Conservation (phyloP, 2,329 filamentous ascomycete genomes). For the Colletotrichum lupini region DNA sequence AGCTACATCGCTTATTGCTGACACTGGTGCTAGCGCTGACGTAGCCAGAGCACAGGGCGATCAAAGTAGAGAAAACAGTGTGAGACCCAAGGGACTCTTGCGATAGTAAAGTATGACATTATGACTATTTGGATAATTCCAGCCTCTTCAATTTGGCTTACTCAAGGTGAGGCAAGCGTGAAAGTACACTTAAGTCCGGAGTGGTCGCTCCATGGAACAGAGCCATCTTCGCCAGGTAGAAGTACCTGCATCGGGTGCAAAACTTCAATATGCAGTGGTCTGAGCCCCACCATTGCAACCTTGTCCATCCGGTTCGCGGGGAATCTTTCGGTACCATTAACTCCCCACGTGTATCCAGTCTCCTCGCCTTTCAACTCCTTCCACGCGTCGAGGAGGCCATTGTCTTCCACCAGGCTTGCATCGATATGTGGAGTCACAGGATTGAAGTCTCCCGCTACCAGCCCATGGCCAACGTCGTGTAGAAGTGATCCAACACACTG, state of each 20-base stretch:
- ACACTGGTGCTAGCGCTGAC: neutral
- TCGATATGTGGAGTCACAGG: constrained; percentile 48
- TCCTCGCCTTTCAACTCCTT: constrained; percentile 40
- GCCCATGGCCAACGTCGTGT: constrained; percentile 40
- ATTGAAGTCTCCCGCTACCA: constrained; percentile 55
- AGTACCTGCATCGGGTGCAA: constrained; percentile 31
- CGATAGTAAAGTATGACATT: too few relatives aligned
- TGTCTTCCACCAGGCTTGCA: constrained; percentile 42
- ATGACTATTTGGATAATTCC: neutral
- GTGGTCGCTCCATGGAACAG: constrained; percentile 24
- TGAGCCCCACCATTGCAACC: constrained; percentile 45
- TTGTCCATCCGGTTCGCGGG: constrained; percentile 51
- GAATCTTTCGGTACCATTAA: constrained; percentile 45
- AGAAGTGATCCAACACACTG: constrained; percentile 42
- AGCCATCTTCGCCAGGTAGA: neutral
- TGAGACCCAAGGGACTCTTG: too few relatives aligned
- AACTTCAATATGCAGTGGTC: constrained; percentile 37
- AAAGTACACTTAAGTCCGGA: constrained; percentile 21
- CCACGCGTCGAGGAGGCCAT: constrained; percentile 50
- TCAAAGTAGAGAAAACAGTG: too few relatives aligned
- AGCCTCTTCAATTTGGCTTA: neutral
- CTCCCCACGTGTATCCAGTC: constrained; percentile 50
- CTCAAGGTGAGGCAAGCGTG: neutral
- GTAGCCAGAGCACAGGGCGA: neutral
- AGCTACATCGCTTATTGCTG: neutral